Base-by-base conservation (phyloP, 768 basidiomycete species). In the Rhodosporidiobolus sp. region DNA sequence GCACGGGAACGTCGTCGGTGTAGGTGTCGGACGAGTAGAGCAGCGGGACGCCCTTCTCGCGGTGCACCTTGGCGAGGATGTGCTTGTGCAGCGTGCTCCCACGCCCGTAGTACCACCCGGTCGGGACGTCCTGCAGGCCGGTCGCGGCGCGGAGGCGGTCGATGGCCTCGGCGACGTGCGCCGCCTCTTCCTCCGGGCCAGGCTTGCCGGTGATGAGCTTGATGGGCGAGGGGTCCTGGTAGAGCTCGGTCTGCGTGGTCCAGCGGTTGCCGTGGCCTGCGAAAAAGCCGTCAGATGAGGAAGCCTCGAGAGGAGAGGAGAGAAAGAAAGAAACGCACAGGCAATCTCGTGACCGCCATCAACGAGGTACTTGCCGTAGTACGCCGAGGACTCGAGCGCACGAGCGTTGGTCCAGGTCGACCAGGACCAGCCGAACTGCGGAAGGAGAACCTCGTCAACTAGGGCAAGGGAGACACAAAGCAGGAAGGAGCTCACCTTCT, bases 361-460 rank as follows among this genome's bases (percentile, higher is more conserved):
- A n/a, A 52, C 61, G n/a, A 70, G 61, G 20, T n/a, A n/a, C 26
- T 43, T 54, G 2, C 34, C 53, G 28, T 63, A 57, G 30, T 58
- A 48, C 20, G 48, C 61, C 30, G 57, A 45, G 6, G 45, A 28
- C 53, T 70, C 61, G 32, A 70, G 38, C 8, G 62, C 53, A 1
- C 68, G 68, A 4, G 52, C 68, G 24, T 45, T 34, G 43, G 63
- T 50, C 68, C 68, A 70, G n/a, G 63, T 63, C 16, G 68, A 54
- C 38, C 49, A 70, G 16, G n/a, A 35, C 53, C 38, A 63, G 50
- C 68, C 68, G 34, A 46, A 64, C 53, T 63, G 43, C 45, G 49
- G 32, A 6, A 48, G 16, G 16, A 24, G 3, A 6, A 6, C 8
- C 9, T 16, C 9, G 50, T n/a, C 50, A 52, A 6, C 19, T 10